Evolutionary conservation across 768 basidiomycete species (phyloP).

Genomic region (Lyophyllum atratum): DNA sequence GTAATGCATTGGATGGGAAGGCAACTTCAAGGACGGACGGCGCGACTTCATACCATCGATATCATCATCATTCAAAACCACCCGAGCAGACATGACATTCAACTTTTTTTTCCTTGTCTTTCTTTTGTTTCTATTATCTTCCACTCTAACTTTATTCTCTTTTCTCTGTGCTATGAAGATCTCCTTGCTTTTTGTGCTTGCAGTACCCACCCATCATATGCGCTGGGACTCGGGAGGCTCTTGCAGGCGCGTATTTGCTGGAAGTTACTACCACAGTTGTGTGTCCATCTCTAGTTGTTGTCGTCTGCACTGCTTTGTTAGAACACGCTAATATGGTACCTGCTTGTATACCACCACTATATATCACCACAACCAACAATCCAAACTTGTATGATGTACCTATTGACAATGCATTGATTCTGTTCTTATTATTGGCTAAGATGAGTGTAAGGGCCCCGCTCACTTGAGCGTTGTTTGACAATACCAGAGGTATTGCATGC

Average conservation of each 20-base stretch:
- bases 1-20: background rate
- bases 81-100: background rate
- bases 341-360: background rate
- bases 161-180: background rate
- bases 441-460: no score
- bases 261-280: background rate
- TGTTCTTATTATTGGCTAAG: background rate
- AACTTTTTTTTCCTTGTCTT: background rate
- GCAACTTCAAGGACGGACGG: background rate
- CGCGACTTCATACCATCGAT: background rate
- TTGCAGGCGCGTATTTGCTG: slow-evolving; percentile 1
- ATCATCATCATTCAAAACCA: background rate
- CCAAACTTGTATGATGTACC: slow-evolving; percentile 1
- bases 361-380: background rate
- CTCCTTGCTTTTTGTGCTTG: background rate
- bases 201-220: background rate
- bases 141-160: slow-evolving; percentile 6
- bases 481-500: no score
- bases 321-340: slow-evolving; percentile 6
- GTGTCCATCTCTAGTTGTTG: background rate
- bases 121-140: background rate
- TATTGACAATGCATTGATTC: background rate
- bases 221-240: no score
- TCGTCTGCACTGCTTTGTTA: slow-evolving; percentile 1
- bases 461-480: no score